Percentiles rank a stretch among this genome's conserved stretches.
Evolutionary conservation across 441 rosid species (phyloP).

Genomic region (Pelargonium cotyledonis): DNA sequence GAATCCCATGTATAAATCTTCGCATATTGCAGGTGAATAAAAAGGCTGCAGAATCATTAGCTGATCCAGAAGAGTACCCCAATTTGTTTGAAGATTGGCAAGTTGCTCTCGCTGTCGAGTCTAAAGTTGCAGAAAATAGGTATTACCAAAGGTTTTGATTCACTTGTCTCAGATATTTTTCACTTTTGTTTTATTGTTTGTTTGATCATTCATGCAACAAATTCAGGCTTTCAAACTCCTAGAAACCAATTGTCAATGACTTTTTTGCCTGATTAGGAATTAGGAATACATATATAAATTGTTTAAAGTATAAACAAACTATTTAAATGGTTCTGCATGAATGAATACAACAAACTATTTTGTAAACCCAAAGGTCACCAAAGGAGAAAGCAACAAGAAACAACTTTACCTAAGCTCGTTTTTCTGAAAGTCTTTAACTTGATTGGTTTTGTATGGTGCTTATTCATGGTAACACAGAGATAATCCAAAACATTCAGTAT

Average conservation of each 20-base stretch:
- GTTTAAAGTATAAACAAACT: too few species aligned
- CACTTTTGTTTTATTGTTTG: conserved; percentile 5
- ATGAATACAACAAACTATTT: too few species aligned
- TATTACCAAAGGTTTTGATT: conserved; percentile 24
- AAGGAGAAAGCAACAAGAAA: too few species aligned
- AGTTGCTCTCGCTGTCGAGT: conserved; percentile 71
- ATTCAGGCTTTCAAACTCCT: conserved; percentile 1
- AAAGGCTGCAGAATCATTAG: conserved; percentile 97
- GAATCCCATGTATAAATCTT: conserved; percentile 6
- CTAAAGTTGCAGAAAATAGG: conserved; percentile 71
- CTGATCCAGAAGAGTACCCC: conserved; percentile 95
- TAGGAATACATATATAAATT: too few species aligned
- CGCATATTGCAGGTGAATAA: conserved; percentile 59
- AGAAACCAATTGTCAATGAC: neutral
- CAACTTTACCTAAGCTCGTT: too few species aligned
- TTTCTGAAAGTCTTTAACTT: too few species aligned
- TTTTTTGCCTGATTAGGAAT: neutral
- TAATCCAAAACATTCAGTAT: too few species aligned
- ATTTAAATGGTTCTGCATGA: too few species aligned
- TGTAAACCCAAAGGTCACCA: too few species aligned
- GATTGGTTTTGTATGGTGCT: too few species aligned
- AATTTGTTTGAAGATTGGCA: conserved; percentile 99
- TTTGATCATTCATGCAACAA: conserved; percentile 9
- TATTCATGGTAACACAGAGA: too few species aligned
- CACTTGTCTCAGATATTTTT: conserved; percentile 3